Evolutionary conservation across 257 asterid species (phyloP).

Genomic region (Fraxinus cuspidata): DNA sequence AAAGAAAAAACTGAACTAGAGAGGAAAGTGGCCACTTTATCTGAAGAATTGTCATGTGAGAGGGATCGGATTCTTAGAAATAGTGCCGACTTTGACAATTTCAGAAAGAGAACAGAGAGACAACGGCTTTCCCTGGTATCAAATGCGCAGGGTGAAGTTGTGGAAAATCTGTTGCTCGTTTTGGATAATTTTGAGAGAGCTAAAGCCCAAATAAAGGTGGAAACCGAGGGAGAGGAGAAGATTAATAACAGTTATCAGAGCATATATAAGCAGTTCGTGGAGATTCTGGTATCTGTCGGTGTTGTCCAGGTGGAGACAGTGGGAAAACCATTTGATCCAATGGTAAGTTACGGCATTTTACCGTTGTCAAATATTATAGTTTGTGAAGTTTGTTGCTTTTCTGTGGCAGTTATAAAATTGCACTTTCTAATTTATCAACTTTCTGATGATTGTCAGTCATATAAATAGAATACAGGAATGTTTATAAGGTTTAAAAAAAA

Average conservation of each 20-base stretch:
- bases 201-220: constrained; percentile 68
- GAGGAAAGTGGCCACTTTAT: constrained; percentile 46
- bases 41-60: constrained; percentile 64
- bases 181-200: constrained; percentile 90
- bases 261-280: constrained; percentile 78
- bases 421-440: background rate
- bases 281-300: constrained; percentile 68
- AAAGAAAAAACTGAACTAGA: constrained; percentile 63
- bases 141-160: constrained; percentile 77
- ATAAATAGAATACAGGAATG: background rate
- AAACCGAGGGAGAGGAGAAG: constrained; percentile 80
- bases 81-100: constrained; percentile 81
- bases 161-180: constrained; percentile 70
- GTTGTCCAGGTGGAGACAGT: constrained; percentile 66
- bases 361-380: background rate
- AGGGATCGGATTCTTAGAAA: constrained; percentile 70
- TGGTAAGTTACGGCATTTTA: constrained; percentile 44
- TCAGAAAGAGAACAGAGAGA: constrained; percentile 74
- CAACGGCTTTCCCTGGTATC: constrained; percentile 63
- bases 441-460: background rate
- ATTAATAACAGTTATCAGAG: constrained; percentile 69
- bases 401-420: background rate
- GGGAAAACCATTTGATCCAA: constrained; percentile 74
- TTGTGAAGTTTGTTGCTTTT: background rate
- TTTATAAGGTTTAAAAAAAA: background rate